Evolutionary conservation across 305 asterid species (phyloP).

Genomic region (Fraxinus paxiana): DNA sequence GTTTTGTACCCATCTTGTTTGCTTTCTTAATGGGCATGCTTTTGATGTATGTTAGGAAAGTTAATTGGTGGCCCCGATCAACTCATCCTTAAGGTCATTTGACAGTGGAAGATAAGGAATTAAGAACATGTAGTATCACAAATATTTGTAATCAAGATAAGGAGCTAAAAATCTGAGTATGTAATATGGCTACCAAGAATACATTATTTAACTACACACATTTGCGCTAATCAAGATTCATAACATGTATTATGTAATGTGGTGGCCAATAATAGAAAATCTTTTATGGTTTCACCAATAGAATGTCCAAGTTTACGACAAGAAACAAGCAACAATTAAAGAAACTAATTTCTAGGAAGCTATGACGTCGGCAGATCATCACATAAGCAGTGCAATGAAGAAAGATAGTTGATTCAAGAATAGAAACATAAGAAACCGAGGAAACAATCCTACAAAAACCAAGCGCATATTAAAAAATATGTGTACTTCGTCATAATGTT

Average conservation of each 20-base stretch:
- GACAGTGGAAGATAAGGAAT: background rate
- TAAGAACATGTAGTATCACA: background rate
- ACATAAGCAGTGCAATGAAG: background rate
- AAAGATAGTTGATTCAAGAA: background rate
- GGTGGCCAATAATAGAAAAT: background rate
- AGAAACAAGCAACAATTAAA: background rate
- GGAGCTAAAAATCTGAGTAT: background rate
- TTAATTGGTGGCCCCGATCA: background rate
- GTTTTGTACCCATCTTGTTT: background rate
- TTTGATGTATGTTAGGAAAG: background rate
- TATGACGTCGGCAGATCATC: background rate
- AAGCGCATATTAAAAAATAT: background rate
- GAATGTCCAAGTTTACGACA: background rate
- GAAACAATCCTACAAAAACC: background rate
- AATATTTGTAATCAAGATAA: background rate
- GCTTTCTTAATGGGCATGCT: background rate
- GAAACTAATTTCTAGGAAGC: background rate
- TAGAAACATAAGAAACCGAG: background rate
- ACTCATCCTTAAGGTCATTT: background rate
- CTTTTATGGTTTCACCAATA: background rate
- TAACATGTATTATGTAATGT: background rate
- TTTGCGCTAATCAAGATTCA: background rate
- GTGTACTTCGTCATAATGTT: background rate
- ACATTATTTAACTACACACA: background rate
- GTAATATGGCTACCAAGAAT: background rate